Evolutionary conservation across 192 early-diverging fungal species (phyloP), one percentile per base, ranked within the genome.

Genomic region (Rhizoclosmatium sp.): DNA sequence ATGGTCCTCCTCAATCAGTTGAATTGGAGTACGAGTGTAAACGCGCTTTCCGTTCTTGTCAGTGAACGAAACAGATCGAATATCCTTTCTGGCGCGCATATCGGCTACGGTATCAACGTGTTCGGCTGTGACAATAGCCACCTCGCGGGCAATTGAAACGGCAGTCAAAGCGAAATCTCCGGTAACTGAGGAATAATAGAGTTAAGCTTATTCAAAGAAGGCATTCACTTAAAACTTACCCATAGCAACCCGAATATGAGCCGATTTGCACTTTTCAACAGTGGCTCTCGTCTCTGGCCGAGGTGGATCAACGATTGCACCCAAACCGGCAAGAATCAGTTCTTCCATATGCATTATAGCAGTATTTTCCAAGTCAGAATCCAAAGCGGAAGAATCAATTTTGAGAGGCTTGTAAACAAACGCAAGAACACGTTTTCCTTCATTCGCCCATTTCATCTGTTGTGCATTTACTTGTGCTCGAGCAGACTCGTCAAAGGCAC

Each of bases 351-450:
- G 90, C 5, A 82, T 68, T 12, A 72, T 54, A 41, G 89, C 86
- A 31, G 80, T 78, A 48, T 83, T 76, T 1, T 84, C 85, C 91
- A 92, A 16, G 19, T 46, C 14, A 45, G 19, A 9, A n/a, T 71
- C 56, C n/a, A 19, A 16, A 47, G 48, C 61, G 67, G 23, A 9
- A 23, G 31, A 58, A 21, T 49, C 31, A 48, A 39, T 9, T 39
- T 78, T 39, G 78, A 75, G 67, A 2, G 47, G 78, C 67, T 84
- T 59, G 9, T 87, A 78, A 48, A 94, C 94, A 82, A 97, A 94
- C 5, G 93, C 95, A 46, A 98, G 78, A 2, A 96, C 94, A 81
- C 97, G 93, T 69, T 94, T 93, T 48, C 96, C 97, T 66, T 92
- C 87, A 39, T 87, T 81, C 39, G 94, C 92, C 47, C 79, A 80